Conservation (phyloP, 768 basidiomycete genomes). For the Boletus rufocinnamomeus region DNA sequence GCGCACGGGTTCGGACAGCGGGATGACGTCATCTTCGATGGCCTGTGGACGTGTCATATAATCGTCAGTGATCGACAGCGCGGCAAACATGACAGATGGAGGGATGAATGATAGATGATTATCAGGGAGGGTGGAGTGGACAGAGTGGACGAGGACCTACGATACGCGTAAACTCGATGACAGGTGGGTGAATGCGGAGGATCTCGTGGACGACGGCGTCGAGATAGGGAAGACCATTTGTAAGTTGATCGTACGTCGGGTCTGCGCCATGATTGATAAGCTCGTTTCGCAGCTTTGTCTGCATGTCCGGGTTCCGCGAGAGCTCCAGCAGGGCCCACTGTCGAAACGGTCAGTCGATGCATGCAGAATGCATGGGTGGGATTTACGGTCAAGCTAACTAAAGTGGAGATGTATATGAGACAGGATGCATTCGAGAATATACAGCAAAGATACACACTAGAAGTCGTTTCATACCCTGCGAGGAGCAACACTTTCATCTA, state of each 20-base stretch:
- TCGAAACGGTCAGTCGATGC: not conserved
- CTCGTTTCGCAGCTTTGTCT: constrained; percentile 52
- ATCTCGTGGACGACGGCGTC: constrained; percentile 47
- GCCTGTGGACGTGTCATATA: constrained; percentile 34
- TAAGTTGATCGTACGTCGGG: constrained; percentile 56
- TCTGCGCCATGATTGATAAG: constrained; percentile 44
- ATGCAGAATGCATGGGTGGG: not conserved
- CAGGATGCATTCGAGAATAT: too few relatives aligned
- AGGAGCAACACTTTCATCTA: constrained; percentile 22
- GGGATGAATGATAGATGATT: too few relatives aligned
- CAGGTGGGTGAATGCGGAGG: constrained; percentile 44
- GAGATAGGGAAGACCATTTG: constrained; percentile 51
- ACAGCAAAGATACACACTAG: constrained; percentile 12
- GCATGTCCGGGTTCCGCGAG: constrained; percentile 43
- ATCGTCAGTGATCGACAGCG: not conserved
- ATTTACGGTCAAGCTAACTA: constrained; percentile 24
- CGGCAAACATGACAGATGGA: too few relatives aligned
- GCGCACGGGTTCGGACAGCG: constrained; percentile 35
- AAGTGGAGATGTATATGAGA: not conserved
- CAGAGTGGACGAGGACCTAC: constrained; percentile 4
- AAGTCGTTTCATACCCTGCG: constrained; percentile 27
- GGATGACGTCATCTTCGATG: constrained; percentile 47
- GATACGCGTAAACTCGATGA: constrained; percentile 21
- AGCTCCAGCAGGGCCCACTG: constrained; percentile 65
- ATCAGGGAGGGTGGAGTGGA: too few relatives aligned